These are phyloP conservation scores for Torulaspora delbrueckii DNA, from an alignment of 805 yeast species.

Conservation along the genomic window DNA sequence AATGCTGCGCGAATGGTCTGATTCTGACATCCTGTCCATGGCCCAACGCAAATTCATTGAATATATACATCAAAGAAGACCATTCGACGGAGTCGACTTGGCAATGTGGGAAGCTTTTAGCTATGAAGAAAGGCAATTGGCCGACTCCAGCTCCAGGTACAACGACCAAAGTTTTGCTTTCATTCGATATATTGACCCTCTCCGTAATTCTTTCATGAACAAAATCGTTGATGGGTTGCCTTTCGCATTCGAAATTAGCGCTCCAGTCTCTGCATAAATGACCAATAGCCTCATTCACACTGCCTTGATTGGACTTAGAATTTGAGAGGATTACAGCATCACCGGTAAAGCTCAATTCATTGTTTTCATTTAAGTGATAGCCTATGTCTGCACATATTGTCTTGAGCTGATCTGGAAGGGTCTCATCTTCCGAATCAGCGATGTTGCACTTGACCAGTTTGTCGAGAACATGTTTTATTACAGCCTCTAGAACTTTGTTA, in stretches of 20 bases:
- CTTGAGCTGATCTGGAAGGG: conserved; percentile 44
- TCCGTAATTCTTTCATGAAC: conserved; percentile 41
- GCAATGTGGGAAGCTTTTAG: conserved; percentile 37
- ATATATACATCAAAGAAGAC: conserved; percentile 69
- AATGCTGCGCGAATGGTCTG: conserved; percentile 57
- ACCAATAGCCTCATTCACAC: conserved; percentile 64
- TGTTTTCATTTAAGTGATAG: conserved; percentile 17
- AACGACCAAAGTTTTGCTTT: conserved; percentile 47
- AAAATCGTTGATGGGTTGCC: conserved; percentile 51
- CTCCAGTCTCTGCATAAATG: conserved; percentile 83
- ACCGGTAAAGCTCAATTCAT: conserved; percentile 1
- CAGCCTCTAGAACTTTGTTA: conserved; percentile 41
- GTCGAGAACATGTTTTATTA: conserved; percentile 40
- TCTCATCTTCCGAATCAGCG: conserved; percentile 17
- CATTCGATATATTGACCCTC: conserved; percentile 19
- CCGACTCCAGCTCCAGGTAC: conserved; percentile 92
- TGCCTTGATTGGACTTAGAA: conserved; percentile 30
- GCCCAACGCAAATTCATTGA: conserved; percentile 54
- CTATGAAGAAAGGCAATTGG: conserved; percentile 61
- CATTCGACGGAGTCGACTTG: conserved; percentile 70
- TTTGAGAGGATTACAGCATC: conserved; percentile 2
- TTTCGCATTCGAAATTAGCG: conserved; percentile 42
- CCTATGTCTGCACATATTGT: conserved; percentile 34
- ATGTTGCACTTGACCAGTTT: conserved; percentile 24
- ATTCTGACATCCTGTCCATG: conserved; percentile 23